A percentile compares a stretch with the other conserved stretches of the same genome.
phyloP scores from a whole-genome alignment of 2,329 filamentous ascomycete species.

The Aspergillus alliaceus region DNA sequence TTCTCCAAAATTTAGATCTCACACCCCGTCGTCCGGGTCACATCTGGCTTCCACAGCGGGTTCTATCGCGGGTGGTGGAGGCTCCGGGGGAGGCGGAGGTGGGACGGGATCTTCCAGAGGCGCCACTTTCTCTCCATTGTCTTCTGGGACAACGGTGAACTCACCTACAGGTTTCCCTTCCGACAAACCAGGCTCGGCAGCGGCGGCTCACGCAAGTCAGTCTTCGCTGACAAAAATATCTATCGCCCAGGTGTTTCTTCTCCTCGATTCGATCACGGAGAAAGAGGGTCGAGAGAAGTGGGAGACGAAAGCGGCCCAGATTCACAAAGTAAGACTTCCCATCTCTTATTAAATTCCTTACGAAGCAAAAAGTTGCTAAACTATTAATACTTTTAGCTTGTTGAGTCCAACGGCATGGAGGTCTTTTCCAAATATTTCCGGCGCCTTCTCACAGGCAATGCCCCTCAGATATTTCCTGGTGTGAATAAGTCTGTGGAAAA shows the following conservation, averaged over 20 bases:
- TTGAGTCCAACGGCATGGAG: slow-evolving; percentile 99
- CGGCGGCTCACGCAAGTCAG: slow-evolving; percentile 49
- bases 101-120: slow-evolving; percentile 58
- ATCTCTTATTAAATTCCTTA: neutral
- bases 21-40: slow-evolving; percentile 55
- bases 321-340: slow-evolving; percentile 73
- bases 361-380: neutral
- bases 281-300: slow-evolving; percentile 90
- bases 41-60: slow-evolving; percentile 58
- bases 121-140: slow-evolving; percentile 60
- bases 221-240: slow-evolving; percentile 85
- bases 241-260: slow-evolving; percentile 89
- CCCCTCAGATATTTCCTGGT: slow-evolving; percentile 83
- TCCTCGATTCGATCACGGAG: slow-evolving; percentile 92
- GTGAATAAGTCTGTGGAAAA: slow-evolving; percentile 71
- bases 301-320: slow-evolving; percentile 86
- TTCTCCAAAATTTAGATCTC: slow-evolving; percentile 56
- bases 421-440: slow-evolving; percentile 95
- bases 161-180: slow-evolving; percentile 54
- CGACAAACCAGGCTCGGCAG: slow-evolving; percentile 45
- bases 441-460: slow-evolving; percentile 88
- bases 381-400: slow-evolving; percentile 60
- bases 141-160: slow-evolving; percentile 56
- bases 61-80: slow-evolving; percentile 53
- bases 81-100: slow-evolving; percentile 50